Conservation (phyloP, 2,329 filamentous ascomycete genomes). For the Trichophaea hybrida region DNA sequence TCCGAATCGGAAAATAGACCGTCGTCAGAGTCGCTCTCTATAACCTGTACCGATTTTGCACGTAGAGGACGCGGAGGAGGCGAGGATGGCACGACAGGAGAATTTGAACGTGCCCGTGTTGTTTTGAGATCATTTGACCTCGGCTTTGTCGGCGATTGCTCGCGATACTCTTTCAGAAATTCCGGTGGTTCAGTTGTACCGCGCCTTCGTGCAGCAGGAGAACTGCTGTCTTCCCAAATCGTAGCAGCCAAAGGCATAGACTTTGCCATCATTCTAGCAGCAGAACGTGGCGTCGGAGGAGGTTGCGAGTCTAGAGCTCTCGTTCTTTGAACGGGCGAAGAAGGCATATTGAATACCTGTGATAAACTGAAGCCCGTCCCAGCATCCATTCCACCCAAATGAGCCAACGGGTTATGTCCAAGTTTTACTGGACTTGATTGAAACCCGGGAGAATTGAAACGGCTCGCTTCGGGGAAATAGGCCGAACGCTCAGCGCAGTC, state of each 20-base stretch:
- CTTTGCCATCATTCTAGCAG: conserved; percentile 1
- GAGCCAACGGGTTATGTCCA: not conserved
- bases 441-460: not conserved
- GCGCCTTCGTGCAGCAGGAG: not conserved
- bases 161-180: not conserved
- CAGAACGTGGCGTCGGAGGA: not conserved
- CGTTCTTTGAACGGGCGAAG: not conserved
- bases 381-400: not conserved
- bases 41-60: not conserved
- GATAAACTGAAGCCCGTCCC: not conserved
- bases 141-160: not conserved
- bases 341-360: conserved; percentile 1
- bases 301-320: not conserved
- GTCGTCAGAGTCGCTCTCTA: not conserved
- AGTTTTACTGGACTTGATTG: not conserved
- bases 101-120: not conserved
- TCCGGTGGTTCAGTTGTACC: not conserved
- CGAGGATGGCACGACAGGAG: not conserved
- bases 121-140: not conserved
- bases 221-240: not conserved
- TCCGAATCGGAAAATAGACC: not conserved
- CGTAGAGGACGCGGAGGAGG: not conserved
- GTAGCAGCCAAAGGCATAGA: not conserved
- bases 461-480: not conserved
- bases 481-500: not conserved